These are phyloP conservation scores for Geosmithia flava DNA, from an alignment of 2,329 filamentous ascomycete genomes.

Conservation along the genomic window DNA sequence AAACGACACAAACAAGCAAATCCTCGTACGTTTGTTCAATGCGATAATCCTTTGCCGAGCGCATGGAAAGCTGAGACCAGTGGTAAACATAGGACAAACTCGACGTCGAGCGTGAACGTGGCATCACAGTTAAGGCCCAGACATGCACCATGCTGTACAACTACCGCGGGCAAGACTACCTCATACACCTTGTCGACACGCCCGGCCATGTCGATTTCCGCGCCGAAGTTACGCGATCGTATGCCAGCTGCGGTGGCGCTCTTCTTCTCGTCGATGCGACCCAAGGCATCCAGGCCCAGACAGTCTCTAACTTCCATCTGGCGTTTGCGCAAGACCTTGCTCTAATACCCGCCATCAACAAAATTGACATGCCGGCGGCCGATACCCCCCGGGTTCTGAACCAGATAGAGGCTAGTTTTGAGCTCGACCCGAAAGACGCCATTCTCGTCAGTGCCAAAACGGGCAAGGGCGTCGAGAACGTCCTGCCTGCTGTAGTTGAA, in stretches of 20 bases:
- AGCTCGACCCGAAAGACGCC: conserved; percentile 64
- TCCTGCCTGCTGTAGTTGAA: conserved; percentile 78
- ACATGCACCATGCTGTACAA: conserved; percentile 97
- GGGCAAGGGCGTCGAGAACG: conserved; percentile 70
- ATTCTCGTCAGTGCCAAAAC: conserved; percentile 83
- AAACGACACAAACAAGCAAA: conserved; percentile 77
- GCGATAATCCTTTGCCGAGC: too few species aligned
- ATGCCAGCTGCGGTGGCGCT: conserved; percentile 90
- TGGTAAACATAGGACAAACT: conserved; percentile 56
- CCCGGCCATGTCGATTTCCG: conserved; percentile 97
- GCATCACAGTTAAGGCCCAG: conserved; percentile 97
- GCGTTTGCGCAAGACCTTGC: conserved; percentile 84
- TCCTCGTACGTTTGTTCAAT: conserved; percentile 40
- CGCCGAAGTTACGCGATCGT: conserved; percentile 89
- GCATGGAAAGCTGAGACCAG: neutral
- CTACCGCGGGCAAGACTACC: conserved; percentile 73
- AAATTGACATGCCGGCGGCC: conserved; percentile 84
- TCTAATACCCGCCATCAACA: conserved; percentile 89
- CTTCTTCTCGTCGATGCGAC: conserved; percentile 89
- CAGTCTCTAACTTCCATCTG: conserved; percentile 95
- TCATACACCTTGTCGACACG: conserved; percentile 91
- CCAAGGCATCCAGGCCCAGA: conserved; percentile 94
- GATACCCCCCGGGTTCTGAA: conserved; percentile 77
- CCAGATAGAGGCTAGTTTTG: conserved; percentile 78
- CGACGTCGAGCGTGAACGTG: conserved; percentile 89